phyloP scores from a whole-genome alignment of 225 moss, liverwort and hornwort genomes.

The Asterella californica region DNA sequence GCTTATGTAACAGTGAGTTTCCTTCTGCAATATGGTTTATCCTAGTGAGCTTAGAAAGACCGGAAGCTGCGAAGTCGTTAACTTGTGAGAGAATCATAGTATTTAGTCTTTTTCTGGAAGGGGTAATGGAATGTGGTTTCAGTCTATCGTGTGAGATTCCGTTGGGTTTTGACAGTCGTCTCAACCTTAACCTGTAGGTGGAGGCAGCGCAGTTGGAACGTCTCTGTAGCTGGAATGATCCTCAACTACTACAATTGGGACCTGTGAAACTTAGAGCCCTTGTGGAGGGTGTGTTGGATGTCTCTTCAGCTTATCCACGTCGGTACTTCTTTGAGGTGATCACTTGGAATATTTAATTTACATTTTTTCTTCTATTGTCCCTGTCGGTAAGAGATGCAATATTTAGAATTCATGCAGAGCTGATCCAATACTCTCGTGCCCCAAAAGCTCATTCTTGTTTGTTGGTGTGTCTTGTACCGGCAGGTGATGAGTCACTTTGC shows the following conservation, averaged over 20 bases:
- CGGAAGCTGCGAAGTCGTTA: not conserved
- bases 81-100: too few species aligned
- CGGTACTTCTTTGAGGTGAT: slow-evolving; percentile 86
- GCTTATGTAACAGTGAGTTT: slow-evolving; percentile 54
- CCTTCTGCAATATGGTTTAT: not conserved
- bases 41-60: not conserved
- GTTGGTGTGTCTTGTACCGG: not conserved
- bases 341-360: not conserved
- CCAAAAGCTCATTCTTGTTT: not conserved
- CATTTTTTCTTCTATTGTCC: not conserved
- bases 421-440: not conserved
- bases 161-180: not conserved
- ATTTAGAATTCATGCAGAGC: not conserved
- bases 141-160: not conserved
- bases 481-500: slow-evolving; percentile 91
- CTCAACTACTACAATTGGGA: slow-evolving; percentile 36
- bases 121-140: too few species aligned
- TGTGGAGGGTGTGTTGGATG: slow-evolving; percentile 78
- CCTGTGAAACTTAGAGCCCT: slow-evolving; percentile 54
- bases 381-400: not conserved
- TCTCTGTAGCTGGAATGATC: slow-evolving; percentile 38
- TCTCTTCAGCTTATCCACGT: slow-evolving; percentile 85
- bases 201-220: slow-evolving; percentile 24
- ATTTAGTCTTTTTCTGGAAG: too few species aligned
- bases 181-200: slow-evolving; percentile 22